These are phyloP conservation scores for Xylariaceae sp. DNA, from an alignment of 2,329 filamentous ascomycete species.

Conservation along the genomic window DNA sequence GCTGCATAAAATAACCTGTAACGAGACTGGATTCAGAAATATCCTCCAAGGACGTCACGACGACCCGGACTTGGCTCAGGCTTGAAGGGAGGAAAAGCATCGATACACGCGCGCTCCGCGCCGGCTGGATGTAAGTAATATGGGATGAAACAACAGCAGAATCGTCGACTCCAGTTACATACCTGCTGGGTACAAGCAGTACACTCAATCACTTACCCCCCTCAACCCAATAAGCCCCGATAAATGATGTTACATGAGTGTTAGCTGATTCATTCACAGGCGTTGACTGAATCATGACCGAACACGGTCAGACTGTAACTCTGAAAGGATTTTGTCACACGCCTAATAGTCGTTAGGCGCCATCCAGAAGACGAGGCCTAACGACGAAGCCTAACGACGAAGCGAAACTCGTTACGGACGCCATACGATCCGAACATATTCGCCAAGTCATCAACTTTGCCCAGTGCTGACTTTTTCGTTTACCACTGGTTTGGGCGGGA, in stretches of 20 bases:
- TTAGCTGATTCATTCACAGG: conserved; percentile 1
- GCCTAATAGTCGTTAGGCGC: conserved; percentile 7
- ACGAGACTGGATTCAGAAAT: conserved; percentile 15
- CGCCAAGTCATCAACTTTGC: conserved; percentile 23
- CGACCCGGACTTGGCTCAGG: conserved; percentile 2
- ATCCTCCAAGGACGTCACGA: conserved; percentile 6
- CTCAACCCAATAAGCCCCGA: neutral
- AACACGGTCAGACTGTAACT: conserved; percentile 6
- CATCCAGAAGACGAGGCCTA: neutral
- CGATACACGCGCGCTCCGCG: conserved; percentile 11
- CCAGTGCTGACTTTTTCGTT: conserved; percentile 19
- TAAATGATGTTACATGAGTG: conserved; percentile 3
- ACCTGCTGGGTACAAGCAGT: neutral
- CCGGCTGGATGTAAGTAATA: conserved; percentile 7
- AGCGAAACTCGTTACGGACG: neutral
- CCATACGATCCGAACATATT: neutral
- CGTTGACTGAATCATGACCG: neutral
- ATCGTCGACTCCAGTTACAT: neutral
- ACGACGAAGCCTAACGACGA: neutral
- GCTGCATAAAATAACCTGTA: conserved; percentile 20
- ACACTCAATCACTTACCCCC: neutral
- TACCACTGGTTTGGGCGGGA: conserved; percentile 24
- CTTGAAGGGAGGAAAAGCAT: neutral
- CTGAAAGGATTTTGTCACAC: conserved; percentile 8
- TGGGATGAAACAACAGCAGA: conserved; percentile 11